Percentiles rank a stretch among this genome's conserved stretches.
phyloP scores from a whole-genome alignment of 371 early-diverging fungal species.

The Rhizopus sp. region DNA sequence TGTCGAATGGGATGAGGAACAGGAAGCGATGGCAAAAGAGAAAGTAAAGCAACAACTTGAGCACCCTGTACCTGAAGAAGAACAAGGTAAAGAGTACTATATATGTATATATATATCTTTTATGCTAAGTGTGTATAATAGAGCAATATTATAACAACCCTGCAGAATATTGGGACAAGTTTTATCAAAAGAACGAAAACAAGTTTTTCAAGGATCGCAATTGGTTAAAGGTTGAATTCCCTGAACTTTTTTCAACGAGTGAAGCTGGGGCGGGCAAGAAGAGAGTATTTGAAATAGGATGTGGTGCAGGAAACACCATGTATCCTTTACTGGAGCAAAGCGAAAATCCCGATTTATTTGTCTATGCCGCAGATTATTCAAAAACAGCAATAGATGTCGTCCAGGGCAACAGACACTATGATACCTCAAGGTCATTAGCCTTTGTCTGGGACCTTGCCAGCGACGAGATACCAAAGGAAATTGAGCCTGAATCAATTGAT shows the following conservation, averaged over 20 bases:
- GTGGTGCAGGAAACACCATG: slow-evolving; percentile 96
- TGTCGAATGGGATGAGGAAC: slow-evolving; percentile 78
- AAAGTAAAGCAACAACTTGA: slow-evolving; percentile 40
- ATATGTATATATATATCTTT: background rate
- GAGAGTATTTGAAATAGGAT: slow-evolving; percentile 82
- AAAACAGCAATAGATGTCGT: slow-evolving; percentile 78
- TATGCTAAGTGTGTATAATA: slow-evolving; percentile 8
- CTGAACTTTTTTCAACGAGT: slow-evolving; percentile 63
- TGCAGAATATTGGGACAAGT: slow-evolving; percentile 65
- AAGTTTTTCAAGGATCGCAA: slow-evolving; percentile 95
- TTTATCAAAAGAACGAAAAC: slow-evolving; percentile 90
- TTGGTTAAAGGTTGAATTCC: slow-evolving; percentile 93
- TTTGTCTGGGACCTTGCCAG: slow-evolving; percentile 86
- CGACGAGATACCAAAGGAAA: slow-evolving; percentile 57
- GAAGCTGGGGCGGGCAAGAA: slow-evolving; percentile 43
- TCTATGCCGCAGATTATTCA: slow-evolving; percentile 86
- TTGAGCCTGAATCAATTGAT: slow-evolving; percentile 70
- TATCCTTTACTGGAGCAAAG: slow-evolving; percentile 85
- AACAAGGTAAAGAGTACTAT: slow-evolving; percentile 32
- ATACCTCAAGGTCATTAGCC: slow-evolving; percentile 63
- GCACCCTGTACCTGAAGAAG: slow-evolving; percentile 49
- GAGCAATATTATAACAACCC: slow-evolving; percentile 48
- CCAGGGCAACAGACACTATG: slow-evolving; percentile 57
- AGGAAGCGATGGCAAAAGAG: slow-evolving; percentile 55
- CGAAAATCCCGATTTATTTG: slow-evolving; percentile 60